Conservation (phyloP, 192 early-diverging fungal species). For the Gonapodya sp. region DNA sequence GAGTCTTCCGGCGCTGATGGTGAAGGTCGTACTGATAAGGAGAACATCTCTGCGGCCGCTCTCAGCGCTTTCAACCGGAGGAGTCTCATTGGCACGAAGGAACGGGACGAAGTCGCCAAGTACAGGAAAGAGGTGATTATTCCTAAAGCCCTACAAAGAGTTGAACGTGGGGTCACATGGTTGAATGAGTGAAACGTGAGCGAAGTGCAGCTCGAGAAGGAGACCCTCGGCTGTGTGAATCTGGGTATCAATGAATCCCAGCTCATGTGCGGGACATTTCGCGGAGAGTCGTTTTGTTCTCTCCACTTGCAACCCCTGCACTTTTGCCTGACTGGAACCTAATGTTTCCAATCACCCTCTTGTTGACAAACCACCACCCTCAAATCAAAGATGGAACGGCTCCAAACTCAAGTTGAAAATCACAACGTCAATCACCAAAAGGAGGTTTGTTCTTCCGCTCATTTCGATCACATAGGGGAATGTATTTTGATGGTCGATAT, state of each 20-base stretch:
- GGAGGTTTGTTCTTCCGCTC: not conserved
- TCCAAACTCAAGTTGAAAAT: not conserved
- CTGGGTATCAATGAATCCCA: too few relatives aligned
- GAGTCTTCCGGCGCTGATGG: not conserved
- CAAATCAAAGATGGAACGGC: not conserved
- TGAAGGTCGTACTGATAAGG: not conserved
- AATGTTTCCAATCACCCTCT: too few relatives aligned
- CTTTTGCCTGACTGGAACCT: too few relatives aligned
- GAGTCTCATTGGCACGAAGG: not conserved
- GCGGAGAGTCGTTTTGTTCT: too few relatives aligned
- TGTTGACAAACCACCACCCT: not conserved
- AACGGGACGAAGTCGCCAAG: not conserved
- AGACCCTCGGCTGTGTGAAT: too few relatives aligned
- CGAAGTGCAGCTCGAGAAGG: too few relatives aligned
- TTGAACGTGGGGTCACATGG: too few relatives aligned
- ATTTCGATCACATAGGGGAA: not conserved
- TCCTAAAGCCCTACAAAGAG: too few relatives aligned
- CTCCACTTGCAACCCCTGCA: too few relatives aligned
- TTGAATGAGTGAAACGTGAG: too few relatives aligned
- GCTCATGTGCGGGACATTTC: too few relatives aligned
- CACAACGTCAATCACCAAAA: not conserved
- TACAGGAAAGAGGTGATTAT: not conserved
- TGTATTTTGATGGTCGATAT: not conserved
- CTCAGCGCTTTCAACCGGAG: not conserved
- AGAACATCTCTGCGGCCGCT: not conserved